Evolutionary conservation across 2,329 filamentous ascomycete species (phyloP).

Genomic region (Sporothrix dimorphospora): DNA sequence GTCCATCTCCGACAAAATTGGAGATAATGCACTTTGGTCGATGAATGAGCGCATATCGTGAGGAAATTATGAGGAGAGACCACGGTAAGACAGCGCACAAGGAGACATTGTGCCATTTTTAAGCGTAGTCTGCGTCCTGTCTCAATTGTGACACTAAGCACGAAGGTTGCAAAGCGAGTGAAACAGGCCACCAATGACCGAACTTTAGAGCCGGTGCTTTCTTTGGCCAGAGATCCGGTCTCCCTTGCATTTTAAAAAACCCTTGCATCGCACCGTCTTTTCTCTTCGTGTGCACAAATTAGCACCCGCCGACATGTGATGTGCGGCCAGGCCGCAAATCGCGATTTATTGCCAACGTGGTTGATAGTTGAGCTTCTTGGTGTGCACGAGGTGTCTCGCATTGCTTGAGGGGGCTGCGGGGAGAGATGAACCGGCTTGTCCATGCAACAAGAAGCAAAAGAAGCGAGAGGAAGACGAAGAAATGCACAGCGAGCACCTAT

Average conservation of each 20-base stretch:
- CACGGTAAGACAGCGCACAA: neutral
- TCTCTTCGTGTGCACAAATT: neutral
- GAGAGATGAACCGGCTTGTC: neutral
- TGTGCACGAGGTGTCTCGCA: neutral
- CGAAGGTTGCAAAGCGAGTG: neutral
- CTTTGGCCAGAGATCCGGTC: neutral
- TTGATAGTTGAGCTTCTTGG: neutral
- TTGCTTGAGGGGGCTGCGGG: neutral
- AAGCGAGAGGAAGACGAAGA: neutral
- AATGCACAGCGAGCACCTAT: neutral
- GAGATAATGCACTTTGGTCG: neutral
- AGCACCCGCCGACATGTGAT: neutral
- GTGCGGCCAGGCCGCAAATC: neutral
- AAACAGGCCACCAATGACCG: neutral
- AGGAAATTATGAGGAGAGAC: neutral
- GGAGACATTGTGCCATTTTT: neutral
- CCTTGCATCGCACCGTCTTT: constrained; percentile 12
- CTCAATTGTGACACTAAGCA: neutral
- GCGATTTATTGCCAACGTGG: neutral
- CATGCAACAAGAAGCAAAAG: neutral
- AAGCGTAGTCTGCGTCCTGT: neutral
- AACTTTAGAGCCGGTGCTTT: neutral
- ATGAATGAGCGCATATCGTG: neutral
- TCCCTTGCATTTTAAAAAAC: constrained; percentile 16
- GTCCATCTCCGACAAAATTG: neutral